A percentile compares a stretch with the other conserved stretches of the same genome.
Conservation (phyloP, 768 basidiomycete species). For the Boletus edulis region DNA sequence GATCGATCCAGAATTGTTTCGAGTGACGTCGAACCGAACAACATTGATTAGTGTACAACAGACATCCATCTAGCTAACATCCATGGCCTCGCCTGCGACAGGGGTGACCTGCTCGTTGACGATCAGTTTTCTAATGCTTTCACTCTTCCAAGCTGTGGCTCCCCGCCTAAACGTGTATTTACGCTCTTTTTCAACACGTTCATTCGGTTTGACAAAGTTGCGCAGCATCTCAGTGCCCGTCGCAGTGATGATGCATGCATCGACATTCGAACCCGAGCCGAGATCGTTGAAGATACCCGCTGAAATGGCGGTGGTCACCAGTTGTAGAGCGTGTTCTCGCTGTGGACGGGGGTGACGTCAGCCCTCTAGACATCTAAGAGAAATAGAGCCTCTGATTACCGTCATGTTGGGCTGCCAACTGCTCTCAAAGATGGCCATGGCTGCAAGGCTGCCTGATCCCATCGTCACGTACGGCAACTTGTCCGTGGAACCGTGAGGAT, state of each 20-base stretch:
- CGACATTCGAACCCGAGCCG: slow-evolving; percentile 97
- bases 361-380: neutral
- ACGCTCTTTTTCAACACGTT: slow-evolving; percentile 75
- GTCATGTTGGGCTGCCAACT: slow-evolving; percentile 80
- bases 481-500: slow-evolving; percentile 96
- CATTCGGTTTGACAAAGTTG: slow-evolving; percentile 91
- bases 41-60: slow-evolving; percentile 4
- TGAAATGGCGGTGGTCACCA: slow-evolving; percentile 85
- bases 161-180: slow-evolving; percentile 72
- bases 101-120: slow-evolving; percentile 66
- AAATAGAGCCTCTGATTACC: slow-evolving; percentile 41
- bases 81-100: slow-evolving; percentile 71
- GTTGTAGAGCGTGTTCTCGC: slow-evolving; percentile 76
- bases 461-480: slow-evolving; percentile 99
- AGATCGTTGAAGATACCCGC: slow-evolving; percentile 99
- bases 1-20: no score
- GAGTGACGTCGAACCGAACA: neutral
- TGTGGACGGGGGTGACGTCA: slow-evolving; percentile 30
- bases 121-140: slow-evolving; percentile 69
- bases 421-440: slow-evolving; percentile 97
- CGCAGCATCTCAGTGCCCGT: slow-evolving; percentile 87
- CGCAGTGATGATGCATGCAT: slow-evolving; percentile 93
- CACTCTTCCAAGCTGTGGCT: slow-evolving; percentile 87
- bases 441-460: slow-evolving; percentile 95
- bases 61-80: slow-evolving; percentile 54